phyloP scores from a whole-genome alignment of 805 yeast species.

The Candida jianshihensis region DNA sequence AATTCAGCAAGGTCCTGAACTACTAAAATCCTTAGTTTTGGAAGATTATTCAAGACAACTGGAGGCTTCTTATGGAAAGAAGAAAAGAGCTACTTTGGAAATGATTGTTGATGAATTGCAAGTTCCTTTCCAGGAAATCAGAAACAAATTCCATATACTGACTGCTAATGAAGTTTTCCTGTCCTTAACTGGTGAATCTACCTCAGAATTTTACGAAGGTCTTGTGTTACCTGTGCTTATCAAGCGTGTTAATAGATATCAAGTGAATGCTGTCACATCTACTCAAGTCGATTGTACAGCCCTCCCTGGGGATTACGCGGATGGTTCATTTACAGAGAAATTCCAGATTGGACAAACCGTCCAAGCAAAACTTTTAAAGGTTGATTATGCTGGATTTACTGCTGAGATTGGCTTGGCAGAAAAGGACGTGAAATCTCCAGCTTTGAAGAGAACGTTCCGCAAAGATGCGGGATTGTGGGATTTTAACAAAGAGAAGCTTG shows the following conservation, averaged over 20 bases:
- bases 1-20: slow-evolving; percentile 57
- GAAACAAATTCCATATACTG: slow-evolving; percentile 63
- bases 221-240: slow-evolving; percentile 70
- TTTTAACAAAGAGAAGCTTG: slow-evolving; percentile 62
- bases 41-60: slow-evolving; percentile 91
- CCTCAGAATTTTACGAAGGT: slow-evolving; percentile 60
- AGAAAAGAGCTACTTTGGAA: slow-evolving; percentile 71
- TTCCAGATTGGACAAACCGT: slow-evolving; percentile 70
- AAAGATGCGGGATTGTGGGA: slow-evolving; percentile 75
- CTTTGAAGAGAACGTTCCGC: slow-evolving; percentile 24
- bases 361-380: slow-evolving; percentile 67
- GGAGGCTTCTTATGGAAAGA: slow-evolving; percentile 63
- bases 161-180: slow-evolving; percentile 72
- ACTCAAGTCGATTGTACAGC: slow-evolving; percentile 60
- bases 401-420: slow-evolving; percentile 69
- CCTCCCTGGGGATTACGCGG: slow-evolving; percentile 38
- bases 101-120: slow-evolving; percentile 83
- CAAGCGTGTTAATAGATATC: slow-evolving; percentile 48
- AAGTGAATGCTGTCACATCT: slow-evolving; percentile 40
- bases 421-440: slow-evolving; percentile 51
- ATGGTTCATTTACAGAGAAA: slow-evolving; percentile 38
- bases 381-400: slow-evolving; percentile 67
- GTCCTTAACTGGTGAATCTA: slow-evolving; percentile 82
- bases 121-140: slow-evolving; percentile 79
- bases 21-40: slow-evolving; percentile 79